Evolutionary conservation across 1,284 basidiomycete genomes (phyloP).

Genomic region (Ganoderma multipileum): DNA sequence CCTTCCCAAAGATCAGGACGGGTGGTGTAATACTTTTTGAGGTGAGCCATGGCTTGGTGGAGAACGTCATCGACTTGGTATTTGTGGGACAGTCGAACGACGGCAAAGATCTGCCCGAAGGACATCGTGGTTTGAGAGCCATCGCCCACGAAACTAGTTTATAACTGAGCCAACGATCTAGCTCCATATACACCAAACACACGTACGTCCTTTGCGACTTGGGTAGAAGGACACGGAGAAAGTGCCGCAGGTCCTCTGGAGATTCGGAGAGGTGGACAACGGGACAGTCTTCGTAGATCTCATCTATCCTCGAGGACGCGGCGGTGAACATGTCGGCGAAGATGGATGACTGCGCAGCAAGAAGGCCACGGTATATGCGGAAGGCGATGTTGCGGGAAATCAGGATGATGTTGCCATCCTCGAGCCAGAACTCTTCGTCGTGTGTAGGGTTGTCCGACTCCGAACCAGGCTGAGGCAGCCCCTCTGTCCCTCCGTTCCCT

Average conservation of each 20-base stretch:
- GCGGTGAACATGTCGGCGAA: slow-evolving; percentile 26
- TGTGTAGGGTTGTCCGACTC: not conserved
- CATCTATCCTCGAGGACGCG: slow-evolving; percentile 20
- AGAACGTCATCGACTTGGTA: slow-evolving; percentile 11
- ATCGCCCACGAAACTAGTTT: not conserved
- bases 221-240: slow-evolving; percentile 12
- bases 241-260: not conserved
- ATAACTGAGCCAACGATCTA: not conserved
- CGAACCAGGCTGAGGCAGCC: not conserved
- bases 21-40: not conserved
- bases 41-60: slow-evolving; percentile 1
- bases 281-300: slow-evolving; percentile 20
- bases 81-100: slow-evolving; percentile 12
- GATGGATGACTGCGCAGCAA: slow-evolving; percentile 25
- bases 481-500: not conserved
- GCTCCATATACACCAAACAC: not conserved
- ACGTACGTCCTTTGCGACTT: not conserved
- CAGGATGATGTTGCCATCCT: slow-evolving; percentile 31
- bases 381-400: slow-evolving; percentile 20
- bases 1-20: not conserved
- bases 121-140: not conserved
- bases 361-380: slow-evolving; percentile 25
- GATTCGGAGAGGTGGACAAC: slow-evolving; percentile 23
- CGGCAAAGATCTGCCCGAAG: slow-evolving; percentile 7
- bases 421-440: slow-evolving; percentile 18